Conservation (phyloP, 495 filamentous ascomycete species). For the Penicilliopsis zonata region DNA sequence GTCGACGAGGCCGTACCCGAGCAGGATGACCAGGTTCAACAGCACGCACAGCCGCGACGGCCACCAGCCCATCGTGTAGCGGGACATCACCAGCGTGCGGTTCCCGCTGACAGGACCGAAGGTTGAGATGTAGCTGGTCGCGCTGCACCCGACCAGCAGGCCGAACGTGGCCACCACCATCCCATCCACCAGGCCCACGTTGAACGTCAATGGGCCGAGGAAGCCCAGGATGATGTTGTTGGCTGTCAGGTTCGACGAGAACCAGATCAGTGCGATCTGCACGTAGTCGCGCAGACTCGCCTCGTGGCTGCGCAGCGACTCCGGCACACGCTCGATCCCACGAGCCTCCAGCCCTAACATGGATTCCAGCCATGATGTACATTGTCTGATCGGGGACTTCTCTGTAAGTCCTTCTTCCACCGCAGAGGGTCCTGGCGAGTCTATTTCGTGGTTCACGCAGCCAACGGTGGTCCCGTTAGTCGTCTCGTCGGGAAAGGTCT, state of each 20-base stretch:
- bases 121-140: constrained; percentile 42
- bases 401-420: too few relatives aligned
- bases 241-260: constrained; percentile 46
- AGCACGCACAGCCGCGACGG: constrained; percentile 45
- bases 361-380: too few relatives aligned
- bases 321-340: constrained; percentile 44
- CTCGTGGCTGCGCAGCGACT: not conserved
- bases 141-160: constrained; percentile 29
- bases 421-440: too few relatives aligned
- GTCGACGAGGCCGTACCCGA: constrained; percentile 47
- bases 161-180: constrained; percentile 42
- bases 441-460: too few relatives aligned
- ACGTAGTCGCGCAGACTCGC: constrained; percentile 21
- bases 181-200: constrained; percentile 42
- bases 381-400: too few relatives aligned
- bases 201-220: constrained; percentile 45
- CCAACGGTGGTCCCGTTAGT: too few relatives aligned
- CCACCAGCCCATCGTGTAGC: constrained; percentile 57
- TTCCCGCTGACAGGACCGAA: constrained; percentile 51
- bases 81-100: constrained; percentile 44
- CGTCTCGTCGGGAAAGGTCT: too few relatives aligned
- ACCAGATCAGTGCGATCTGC: constrained; percentile 49
- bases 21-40: constrained; percentile 46
- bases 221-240: constrained; percentile 49
- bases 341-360: constrained; percentile 52